phyloP scores from a whole-genome alignment of 176 grass and related monocot genomes.

The Calamus simplicifolius region DNA sequence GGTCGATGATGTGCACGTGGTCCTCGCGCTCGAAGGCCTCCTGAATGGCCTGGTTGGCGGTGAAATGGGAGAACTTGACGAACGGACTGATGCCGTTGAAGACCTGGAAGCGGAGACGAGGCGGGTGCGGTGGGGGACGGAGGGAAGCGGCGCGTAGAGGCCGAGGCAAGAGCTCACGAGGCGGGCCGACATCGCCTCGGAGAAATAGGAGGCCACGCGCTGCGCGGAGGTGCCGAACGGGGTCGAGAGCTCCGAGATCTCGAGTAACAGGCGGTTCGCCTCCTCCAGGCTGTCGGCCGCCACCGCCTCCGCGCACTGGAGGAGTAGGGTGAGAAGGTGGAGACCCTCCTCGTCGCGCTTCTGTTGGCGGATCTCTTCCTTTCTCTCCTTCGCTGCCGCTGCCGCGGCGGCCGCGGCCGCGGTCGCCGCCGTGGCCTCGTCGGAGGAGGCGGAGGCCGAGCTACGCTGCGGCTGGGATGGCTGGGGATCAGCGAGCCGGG shows the following conservation, averaged over 20 bases:
- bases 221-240: constrained; percentile 35
- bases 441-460: constrained; percentile 12
- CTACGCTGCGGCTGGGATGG: constrained; percentile 2
- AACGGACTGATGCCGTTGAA: constrained; percentile 98
- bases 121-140: constrained; percentile 22
- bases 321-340: constrained; percentile 23
- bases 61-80: constrained; percentile 98
- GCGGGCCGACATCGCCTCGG: constrained; percentile 90
- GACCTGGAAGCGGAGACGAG: constrained; percentile 83
- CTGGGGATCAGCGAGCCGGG: too few species aligned
- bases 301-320: constrained; percentile 28
- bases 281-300: constrained; percentile 25
- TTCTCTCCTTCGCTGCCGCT: background rate
- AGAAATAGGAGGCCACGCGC: constrained; percentile 92
- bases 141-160: constrained; percentile 67
- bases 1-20: constrained; percentile 90
- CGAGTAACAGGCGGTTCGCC: constrained; percentile 18
- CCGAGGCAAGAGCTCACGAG: constrained; percentile 86
- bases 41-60: constrained; percentile 95
- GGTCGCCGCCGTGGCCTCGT: background rate
- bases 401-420: background rate
- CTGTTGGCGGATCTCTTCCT: constrained; percentile 13
- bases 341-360: constrained; percentile 20
- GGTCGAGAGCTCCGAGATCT: constrained; percentile 29
- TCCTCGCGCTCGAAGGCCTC: constrained; percentile 96